Evolutionary conservation across 352 stramenopile genomes (phyloP).

Genomic region (Aphanomyces invadans): DNA sequence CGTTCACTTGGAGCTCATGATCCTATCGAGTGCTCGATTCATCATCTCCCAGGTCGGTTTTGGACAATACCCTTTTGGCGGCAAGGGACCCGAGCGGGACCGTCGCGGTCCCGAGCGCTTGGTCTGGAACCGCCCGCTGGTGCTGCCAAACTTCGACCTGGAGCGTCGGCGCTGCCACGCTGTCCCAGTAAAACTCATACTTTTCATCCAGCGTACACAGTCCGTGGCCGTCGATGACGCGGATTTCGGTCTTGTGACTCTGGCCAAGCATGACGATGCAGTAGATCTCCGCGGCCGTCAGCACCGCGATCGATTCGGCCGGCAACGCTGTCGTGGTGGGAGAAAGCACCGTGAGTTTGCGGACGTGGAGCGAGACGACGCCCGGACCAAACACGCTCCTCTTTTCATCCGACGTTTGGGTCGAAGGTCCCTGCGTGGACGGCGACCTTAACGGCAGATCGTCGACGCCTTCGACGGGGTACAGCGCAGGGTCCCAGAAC

Average conservation of each 20-base stretch:
- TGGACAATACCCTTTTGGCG: slow-evolving; percentile 1
- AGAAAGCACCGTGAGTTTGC: not conserved
- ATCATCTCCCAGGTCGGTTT: too few relatives aligned
- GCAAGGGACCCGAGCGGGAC: not conserved
- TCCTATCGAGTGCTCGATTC: not conserved
- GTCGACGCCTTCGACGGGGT: slow-evolving; percentile 6
- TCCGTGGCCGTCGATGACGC: not conserved
- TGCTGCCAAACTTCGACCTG: slow-evolving; percentile 19
- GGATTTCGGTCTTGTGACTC: slow-evolving; percentile 22
- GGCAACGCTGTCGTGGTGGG: not conserved
- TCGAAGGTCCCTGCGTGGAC: not conserved
- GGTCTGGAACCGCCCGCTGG: slow-evolving; percentile 7
- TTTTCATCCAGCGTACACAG: slow-evolving; percentile 15
- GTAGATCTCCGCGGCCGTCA: slow-evolving; percentile 9
- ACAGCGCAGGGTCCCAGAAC: slow-evolving; percentile 42
- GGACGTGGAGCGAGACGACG: slow-evolving; percentile 17
- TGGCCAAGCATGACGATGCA: slow-evolving; percentile 9
- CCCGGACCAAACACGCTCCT: slow-evolving; percentile 22
- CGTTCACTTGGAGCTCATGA: slow-evolving; percentile 15
- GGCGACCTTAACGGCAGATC: not conserved
- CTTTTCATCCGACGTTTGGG: not conserved
- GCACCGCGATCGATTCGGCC: not conserved
- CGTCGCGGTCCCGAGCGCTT: not conserved
- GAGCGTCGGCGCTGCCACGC: not conserved
- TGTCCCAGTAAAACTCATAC: slow-evolving; percentile 25